Evolutionary conservation across 768 basidiomycete genomes (phyloP).

Genomic region (Floccularia luteovirens): DNA sequence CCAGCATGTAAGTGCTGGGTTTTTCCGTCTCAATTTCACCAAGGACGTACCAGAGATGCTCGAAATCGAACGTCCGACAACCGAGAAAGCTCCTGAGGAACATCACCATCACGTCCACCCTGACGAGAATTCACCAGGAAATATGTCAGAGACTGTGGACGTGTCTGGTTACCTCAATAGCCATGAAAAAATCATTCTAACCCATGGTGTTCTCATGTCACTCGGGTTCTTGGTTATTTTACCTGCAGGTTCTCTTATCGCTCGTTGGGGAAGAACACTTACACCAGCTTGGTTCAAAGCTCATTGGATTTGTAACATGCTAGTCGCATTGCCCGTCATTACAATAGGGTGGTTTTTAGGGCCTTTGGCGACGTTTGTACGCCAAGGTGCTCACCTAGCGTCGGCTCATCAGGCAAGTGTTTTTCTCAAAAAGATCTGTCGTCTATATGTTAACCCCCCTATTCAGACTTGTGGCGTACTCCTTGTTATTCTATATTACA

Average conservation of each 20-base stretch:
- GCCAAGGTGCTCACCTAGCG: slow-evolving; percentile 32
- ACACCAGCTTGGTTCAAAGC: slow-evolving; percentile 48
- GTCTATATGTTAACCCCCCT: neutral
- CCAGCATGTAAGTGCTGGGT: slow-evolving; percentile 25
- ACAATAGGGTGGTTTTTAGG: slow-evolving; percentile 41
- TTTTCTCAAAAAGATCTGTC: neutral
- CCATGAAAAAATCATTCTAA: slow-evolving; percentile 36
- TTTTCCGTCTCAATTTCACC: slow-evolving; percentile 23
- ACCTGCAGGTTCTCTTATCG: slow-evolving; percentile 44
- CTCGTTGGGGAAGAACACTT: slow-evolving; percentile 45
- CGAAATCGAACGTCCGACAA: neutral
- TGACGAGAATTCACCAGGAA: neutral
- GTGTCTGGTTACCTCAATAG: slow-evolving; percentile 13
- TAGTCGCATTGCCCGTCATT: slow-evolving; percentile 41
- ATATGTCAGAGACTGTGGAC: slow-evolving; percentile 3
- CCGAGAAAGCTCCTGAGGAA: slow-evolving; percentile 5
- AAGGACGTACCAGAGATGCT: slow-evolving; percentile 16
- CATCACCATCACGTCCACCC: slow-evolving; percentile 5
- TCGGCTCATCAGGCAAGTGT: slow-evolving; percentile 41
- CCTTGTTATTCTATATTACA: slow-evolving; percentile 40
- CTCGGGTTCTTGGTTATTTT: slow-evolving; percentile 51
- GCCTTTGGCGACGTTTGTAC: slow-evolving; percentile 33
- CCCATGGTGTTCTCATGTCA: slow-evolving; percentile 44
- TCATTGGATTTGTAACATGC: slow-evolving; percentile 43
- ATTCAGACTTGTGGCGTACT: slow-evolving; percentile 43